phyloP scores from a whole-genome alignment of 352 stramenopile genomes.

The Saprolegnia parasitica region DNA sequence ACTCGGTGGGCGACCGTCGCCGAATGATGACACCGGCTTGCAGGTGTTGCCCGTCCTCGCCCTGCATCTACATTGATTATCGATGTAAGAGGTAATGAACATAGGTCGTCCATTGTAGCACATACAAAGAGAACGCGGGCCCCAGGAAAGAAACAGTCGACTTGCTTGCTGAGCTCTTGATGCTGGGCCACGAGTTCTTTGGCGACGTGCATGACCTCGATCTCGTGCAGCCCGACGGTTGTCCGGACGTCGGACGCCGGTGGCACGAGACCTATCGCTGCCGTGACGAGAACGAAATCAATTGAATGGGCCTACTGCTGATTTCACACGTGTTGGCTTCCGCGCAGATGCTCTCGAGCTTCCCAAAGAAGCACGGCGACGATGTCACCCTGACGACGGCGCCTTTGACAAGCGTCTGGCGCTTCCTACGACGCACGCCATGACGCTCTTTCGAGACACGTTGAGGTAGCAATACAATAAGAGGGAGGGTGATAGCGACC shows the following conservation, averaged over 20 bases:
- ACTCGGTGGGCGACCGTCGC: neutral
- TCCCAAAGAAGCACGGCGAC: conserved; percentile 1
- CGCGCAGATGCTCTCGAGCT: neutral
- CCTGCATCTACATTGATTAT: neutral
- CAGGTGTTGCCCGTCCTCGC: neutral
- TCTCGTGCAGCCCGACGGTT: neutral
- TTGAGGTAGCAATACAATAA: neutral
- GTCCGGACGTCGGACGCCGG: neutral
- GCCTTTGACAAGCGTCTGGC: neutral
- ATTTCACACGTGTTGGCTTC: conserved; percentile 7
- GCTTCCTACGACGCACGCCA: neutral
- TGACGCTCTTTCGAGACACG: neutral
- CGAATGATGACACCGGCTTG: conserved; percentile 7
- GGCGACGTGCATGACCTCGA: neutral
- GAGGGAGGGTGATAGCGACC: neutral
- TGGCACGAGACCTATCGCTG: neutral
- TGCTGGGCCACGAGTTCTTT: conserved; percentile 2
- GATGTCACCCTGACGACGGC: neutral
- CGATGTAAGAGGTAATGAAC: neutral
- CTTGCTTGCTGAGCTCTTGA: conserved; percentile 9
- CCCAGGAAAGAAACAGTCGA: conserved; percentile 14
- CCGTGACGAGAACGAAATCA: neutral
- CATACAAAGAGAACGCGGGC: conserved; percentile 17
- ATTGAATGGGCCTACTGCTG: neutral
- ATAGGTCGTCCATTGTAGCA: too few species aligned